A percentile compares a stretch with the other conserved stretches of the same genome.
These are phyloP conservation scores for Abortiporus biennis DNA, from an alignment of 1,284 basidiomycete species.

Conservation along the genomic window DNA sequence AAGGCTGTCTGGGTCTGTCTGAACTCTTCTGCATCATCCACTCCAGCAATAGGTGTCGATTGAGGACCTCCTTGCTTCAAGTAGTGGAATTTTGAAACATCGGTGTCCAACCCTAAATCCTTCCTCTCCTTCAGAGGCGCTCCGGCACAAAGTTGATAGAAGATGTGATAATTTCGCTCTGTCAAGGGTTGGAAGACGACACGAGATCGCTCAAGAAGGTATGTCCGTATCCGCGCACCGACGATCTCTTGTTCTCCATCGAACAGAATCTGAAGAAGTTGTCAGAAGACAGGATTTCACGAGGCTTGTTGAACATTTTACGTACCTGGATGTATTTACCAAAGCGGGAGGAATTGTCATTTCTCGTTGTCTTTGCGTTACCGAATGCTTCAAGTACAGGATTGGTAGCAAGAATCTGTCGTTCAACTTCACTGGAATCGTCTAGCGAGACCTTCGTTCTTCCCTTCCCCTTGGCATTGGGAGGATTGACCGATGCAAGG, in stretches of 20 bases:
- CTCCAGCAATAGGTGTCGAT: constrained; percentile 83
- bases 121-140: constrained; percentile 94
- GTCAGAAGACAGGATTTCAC: constrained; percentile 8
- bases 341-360: constrained; percentile 98
- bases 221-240: constrained; percentile 95
- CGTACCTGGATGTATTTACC: constrained; percentile 98
- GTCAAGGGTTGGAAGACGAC: constrained; percentile 96
- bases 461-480: constrained; percentile 55
- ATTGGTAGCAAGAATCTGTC: constrained; percentile 96
- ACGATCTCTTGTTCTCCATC: constrained; percentile 95
- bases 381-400: constrained; percentile 99
- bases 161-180: constrained; percentile 99
- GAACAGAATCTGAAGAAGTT: constrained; percentile 78
- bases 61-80: constrained; percentile 89
- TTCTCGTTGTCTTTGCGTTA: constrained; percentile 98
- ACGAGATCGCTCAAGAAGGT: constrained; percentile 94
- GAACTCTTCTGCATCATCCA: constrained; percentile 97
- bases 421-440: constrained; percentile 91
- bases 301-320: constrained; percentile 6
- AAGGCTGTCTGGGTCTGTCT: constrained; percentile 89
- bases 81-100: constrained; percentile 87
- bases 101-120: constrained; percentile 85
- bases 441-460: constrained; percentile 69
- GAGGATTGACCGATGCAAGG: constrained; percentile 95
- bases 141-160: constrained; percentile 98